Evolutionary conservation across 2,329 filamentous ascomycete genomes (phyloP).

Genomic region (Mollisiaceae sp.): DNA sequence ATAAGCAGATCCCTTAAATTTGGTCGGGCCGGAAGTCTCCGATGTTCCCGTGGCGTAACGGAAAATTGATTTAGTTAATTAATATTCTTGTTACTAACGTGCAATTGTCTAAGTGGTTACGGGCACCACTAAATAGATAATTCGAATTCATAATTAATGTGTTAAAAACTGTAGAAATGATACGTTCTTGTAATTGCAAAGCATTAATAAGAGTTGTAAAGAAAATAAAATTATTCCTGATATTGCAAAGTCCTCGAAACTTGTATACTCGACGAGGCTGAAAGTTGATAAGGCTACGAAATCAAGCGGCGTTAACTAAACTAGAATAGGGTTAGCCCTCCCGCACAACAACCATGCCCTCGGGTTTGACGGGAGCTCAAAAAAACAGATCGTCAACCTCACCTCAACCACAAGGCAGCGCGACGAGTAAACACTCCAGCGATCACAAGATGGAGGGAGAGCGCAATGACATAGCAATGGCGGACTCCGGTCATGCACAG

Average conservation of each 20-base stretch:
- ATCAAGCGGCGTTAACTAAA: background rate
- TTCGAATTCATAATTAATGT: too few species aligned
- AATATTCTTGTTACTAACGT: background rate
- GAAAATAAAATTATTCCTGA: too few species aligned
- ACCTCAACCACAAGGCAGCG: background rate
- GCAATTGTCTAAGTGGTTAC: background rate
- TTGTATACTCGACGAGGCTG: background rate
- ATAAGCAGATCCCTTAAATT: background rate
- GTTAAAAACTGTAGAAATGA: too few species aligned
- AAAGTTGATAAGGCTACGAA: background rate
- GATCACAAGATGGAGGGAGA: background rate
- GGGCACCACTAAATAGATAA: background rate
- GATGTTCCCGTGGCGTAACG: background rate
- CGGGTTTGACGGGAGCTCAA: background rate
- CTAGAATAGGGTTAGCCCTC: background rate
- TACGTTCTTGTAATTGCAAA: too few species aligned
- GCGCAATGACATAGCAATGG: background rate
- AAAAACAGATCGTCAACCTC: constrained; percentile 7
- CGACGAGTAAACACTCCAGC: background rate
- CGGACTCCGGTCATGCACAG: background rate
- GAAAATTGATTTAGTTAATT: background rate
- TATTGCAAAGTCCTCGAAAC: too few species aligned
- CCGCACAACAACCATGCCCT: background rate
- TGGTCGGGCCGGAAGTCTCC: background rate
- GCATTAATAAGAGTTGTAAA: too few species aligned